Conservation (phyloP, 129 eudicot species). For the Scalesia atractyloides region DNA sequence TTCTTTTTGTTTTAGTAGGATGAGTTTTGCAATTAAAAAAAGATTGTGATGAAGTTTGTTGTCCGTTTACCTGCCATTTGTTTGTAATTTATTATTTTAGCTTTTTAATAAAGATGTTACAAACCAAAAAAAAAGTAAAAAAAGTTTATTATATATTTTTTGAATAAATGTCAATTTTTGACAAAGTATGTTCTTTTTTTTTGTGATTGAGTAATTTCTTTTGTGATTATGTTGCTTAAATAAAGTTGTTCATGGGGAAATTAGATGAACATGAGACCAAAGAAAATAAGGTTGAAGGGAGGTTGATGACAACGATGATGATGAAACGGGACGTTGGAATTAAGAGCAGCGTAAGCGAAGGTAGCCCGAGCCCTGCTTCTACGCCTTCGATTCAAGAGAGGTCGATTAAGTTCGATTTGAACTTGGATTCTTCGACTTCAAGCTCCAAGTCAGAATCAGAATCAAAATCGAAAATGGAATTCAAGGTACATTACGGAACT, state of each 20-base stretch:
- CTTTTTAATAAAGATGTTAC: no score
- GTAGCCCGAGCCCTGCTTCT: slow-evolving; percentile 49
- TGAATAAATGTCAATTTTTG: no score
- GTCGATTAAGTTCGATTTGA: slow-evolving; percentile 34
- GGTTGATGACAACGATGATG: slow-evolving; percentile 26
- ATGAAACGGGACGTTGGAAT: slow-evolving; percentile 72
- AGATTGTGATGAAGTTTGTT: no score
- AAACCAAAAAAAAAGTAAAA: no score
- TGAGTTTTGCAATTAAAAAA: no score
- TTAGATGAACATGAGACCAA: slow-evolving; percentile 46
- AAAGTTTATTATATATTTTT: no score
- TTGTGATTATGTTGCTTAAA: slow-evolving; percentile 1
- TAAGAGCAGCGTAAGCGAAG: slow-evolving; percentile 52
- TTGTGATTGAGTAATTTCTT: no score
- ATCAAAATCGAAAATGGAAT: slow-evolving; percentile 23
- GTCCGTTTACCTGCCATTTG: no score
- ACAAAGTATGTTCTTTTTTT: no score
- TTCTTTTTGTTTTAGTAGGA: not conserved
- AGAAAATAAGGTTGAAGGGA: slow-evolving; percentile 28
- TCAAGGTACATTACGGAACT: slow-evolving; percentile 24
- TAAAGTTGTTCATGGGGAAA: not conserved
- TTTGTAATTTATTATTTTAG: no score
- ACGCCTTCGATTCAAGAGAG: slow-evolving; percentile 71
- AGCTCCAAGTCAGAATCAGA: slow-evolving; percentile 35
- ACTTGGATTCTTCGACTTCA: slow-evolving; percentile 52